Evolutionary conservation across 176 grass and related monocot species (phyloP), one percentile per base, ranked within the genome.

Genomic region (Bothriochloa decipiens): DNA sequence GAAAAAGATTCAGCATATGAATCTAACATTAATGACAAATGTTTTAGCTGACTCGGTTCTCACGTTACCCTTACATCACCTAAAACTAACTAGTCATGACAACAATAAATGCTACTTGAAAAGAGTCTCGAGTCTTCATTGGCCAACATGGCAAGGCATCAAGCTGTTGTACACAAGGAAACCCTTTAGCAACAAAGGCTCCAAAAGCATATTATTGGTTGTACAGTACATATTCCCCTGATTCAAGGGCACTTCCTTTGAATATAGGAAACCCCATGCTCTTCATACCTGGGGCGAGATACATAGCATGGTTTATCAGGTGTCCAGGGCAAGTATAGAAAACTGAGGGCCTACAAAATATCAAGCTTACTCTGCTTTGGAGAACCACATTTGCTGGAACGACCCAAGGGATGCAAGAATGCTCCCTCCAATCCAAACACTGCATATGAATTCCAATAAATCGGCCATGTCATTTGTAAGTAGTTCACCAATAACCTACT

Each of bases 381-480:
- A 99, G 79, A 99, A 99, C 97, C 97, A 99, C 97, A 99, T 96
- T 88, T 99, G 97, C 86, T 99, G 97, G 91, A 99, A 99, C 58
- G 97, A 99, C 70, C 97, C 97, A 86, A 96, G 97, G 35, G 97
- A 99, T 84, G 93, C 97, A 58, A 99, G 94, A 89, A 99, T 99
- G 76, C 97, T 99, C 28, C 96, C 96, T 92, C 97, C 97, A 49
- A 99, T 99, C 97, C 97, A 99, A 74, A 99, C 97, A 89, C 97
- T 99, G 86, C 68, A 76, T 50, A 82, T 49, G 8, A 62, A 32
- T 66, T 60, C 87, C 76, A 60, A 73, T 28, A 53, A 41, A 20
- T 73, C 18, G 87, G 72, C 12, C 23, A 83, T 77, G 55, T 20
- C 63, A 36, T 33, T 78, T 83, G 45, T n/a, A 78, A 20, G 65